phyloP scores from a whole-genome alignment of 2,329 filamentous ascomycete genomes.

The Niveomyces coronatus region DNA sequence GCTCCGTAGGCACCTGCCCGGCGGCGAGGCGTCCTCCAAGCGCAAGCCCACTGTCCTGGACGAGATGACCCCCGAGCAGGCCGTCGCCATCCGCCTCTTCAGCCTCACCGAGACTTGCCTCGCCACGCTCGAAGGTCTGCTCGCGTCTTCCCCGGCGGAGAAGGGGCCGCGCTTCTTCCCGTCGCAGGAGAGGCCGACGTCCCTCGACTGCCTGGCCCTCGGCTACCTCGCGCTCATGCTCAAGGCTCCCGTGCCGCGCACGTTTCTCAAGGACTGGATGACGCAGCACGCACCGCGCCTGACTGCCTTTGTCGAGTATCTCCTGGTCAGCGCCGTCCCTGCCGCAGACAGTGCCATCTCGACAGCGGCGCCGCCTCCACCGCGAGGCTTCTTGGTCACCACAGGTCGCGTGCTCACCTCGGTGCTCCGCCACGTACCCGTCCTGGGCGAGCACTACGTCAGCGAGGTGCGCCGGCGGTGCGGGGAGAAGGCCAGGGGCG shows the following conservation, averaged over 20 bases:
- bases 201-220: constrained; percentile 66
- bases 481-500: constrained; percentile 21
- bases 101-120: constrained; percentile 62
- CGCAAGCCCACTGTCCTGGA: constrained; percentile 49
- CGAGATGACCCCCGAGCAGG: constrained; percentile 59
- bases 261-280: constrained; percentile 32
- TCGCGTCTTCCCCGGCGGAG: constrained; percentile 18
- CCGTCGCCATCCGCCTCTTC: constrained; percentile 65
- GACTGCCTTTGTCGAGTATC: constrained; percentile 21
- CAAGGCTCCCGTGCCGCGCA: constrained; percentile 32
- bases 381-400: constrained; percentile 16
- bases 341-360: constrained; percentile 18
- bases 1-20: constrained; percentile 28
- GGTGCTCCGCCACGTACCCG: constrained; percentile 24
- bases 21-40: constrained; percentile 6
- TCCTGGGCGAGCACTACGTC: constrained; percentile 25
- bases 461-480: constrained; percentile 27
- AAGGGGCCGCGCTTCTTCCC: constrained; percentile 23
- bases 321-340: constrained; percentile 17
- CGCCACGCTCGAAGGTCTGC: constrained; percentile 54
- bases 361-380: constrained; percentile 14
- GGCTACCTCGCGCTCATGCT: constrained; percentile 72
- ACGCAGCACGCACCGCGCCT: constrained; percentile 20
- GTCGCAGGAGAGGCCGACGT: constrained; percentile 16
- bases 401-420: constrained; percentile 24